Base-by-base conservation (phyloP, 2,329 filamentous ascomycete genomes). In the Raffaelea arxii region DNA sequence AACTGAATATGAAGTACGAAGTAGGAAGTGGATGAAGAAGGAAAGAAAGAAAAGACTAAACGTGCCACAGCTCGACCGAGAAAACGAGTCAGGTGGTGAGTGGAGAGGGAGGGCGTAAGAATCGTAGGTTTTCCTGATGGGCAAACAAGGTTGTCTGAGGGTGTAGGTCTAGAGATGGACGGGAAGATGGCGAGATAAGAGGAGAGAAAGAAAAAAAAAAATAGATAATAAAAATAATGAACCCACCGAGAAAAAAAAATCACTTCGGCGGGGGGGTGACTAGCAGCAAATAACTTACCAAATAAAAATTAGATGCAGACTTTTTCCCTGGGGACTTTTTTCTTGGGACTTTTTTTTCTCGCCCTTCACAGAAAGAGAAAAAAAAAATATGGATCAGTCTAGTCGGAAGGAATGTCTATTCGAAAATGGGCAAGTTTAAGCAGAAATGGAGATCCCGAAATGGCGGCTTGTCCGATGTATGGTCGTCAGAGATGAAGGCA, bases 131-230 rank as follows among this genome's bases (percentile, higher is more conserved):
- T n/a, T n/a, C n/a, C n/a, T n/a, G 32, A 18, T 12, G 14, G 32
- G 16, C 14, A 6, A 36, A 18, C 16, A 23, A 46, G 30, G 30
- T 22, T 22, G n/a, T 14, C 19, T 16, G 32, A 46, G 49, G 50
- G 50, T 25, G 50, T 49, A 47, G 18, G 25, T 39, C 45, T 49
- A 51, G 47, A 51, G 50, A 51, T 51, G 50, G 43, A 25, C 30
- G n/a, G 37, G 11, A 23, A 41, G 18, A 46, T 11, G 22, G 35
- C 21, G 32, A 47, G 48, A 50, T 46, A 52, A 48, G 42, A 44
- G 23, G 19, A 27, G 2, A 32, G 25, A 24, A 16, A 18, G 41
- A 14, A 35, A 25, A 25, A n/a, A 41, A 24, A 21, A 24, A 16
- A 24, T 7, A 35, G 44, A 25, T 11, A n/a, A 38, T 22, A 19